Percentiles rank a stretch among this genome's conserved stretches.
Evolutionary conservation across 2,329 filamentous ascomycete species (phyloP).

Genomic region (Tolypocladium nubicola): DNA sequence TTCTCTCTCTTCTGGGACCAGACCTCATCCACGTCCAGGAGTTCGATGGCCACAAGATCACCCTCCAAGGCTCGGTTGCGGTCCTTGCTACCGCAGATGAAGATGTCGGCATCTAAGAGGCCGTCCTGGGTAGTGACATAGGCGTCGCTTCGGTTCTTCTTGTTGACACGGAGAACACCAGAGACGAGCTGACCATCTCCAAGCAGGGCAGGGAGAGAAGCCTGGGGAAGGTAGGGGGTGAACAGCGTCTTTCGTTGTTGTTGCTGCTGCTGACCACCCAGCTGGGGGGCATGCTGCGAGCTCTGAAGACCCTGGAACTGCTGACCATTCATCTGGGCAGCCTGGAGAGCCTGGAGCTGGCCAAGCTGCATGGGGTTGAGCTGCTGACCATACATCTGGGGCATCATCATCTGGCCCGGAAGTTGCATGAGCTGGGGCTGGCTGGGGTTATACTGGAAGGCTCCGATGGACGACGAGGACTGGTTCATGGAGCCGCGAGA

Average conservation of each 20-base stretch:
- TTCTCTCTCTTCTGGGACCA: constrained; percentile 99
- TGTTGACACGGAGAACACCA: constrained; percentile 95
- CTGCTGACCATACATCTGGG: constrained; percentile 79
- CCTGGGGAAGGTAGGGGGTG: constrained; percentile 93
- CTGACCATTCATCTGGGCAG: constrained; percentile 72
- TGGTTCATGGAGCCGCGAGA: constrained; percentile 75
- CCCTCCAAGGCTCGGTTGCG: constrained; percentile 94
- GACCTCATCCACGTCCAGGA: constrained; percentile 95
- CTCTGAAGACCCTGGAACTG: constrained; percentile 56
- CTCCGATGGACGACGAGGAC: constrained; percentile 72
- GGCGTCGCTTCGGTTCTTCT: constrained; percentile 97
- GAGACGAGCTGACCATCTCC: constrained; percentile 90
- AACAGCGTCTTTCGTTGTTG: constrained; percentile 97
- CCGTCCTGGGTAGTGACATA: constrained; percentile 91
- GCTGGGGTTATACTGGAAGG: constrained; percentile 72
- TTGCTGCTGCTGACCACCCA: constrained; percentile 60
- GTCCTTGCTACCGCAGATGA: constrained; percentile 98
- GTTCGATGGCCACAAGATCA: constrained; percentile 88
- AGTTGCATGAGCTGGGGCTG: constrained; percentile 85
- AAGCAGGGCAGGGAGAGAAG: constrained; percentile 80
- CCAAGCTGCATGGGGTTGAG: constrained; percentile 80
- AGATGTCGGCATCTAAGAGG: constrained; percentile 89
- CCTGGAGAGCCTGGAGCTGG: constrained; percentile 87
- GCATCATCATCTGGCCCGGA: constrained; percentile 77
- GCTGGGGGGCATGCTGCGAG: constrained; percentile 62